phyloP scores from a whole-genome alignment of 441 rosid species.

The Theobroma grandiflorum region DNA sequence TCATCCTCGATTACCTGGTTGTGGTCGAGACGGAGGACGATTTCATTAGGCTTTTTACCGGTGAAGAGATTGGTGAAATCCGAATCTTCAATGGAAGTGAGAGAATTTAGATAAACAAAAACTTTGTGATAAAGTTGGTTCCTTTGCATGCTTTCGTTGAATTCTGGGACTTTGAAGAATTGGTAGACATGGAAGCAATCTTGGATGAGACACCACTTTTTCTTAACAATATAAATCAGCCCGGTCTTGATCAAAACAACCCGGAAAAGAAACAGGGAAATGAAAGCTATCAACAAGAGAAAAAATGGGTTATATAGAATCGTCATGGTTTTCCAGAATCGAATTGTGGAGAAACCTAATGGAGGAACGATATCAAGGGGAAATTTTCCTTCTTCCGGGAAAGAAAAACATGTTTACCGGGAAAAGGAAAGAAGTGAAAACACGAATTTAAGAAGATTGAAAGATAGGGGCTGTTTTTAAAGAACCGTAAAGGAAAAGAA shows the following conservation, averaged over 20 bases:
- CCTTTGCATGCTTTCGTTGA: constrained; percentile 65
- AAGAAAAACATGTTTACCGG: constrained; percentile 23
- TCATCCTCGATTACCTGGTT: constrained; percentile 68
- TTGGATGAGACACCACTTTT: constrained; percentile 52
- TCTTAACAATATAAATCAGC: constrained; percentile 57
- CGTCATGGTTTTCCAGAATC: constrained; percentile 40
- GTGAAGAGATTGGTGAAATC: constrained; percentile 83
- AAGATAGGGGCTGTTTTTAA: neutral
- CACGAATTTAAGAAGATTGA: neutral
- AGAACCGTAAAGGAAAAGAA: neutral
- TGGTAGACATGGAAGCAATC: constrained; percentile 76
- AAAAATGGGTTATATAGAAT: constrained; percentile 40
- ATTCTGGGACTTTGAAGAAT: constrained; percentile 72
- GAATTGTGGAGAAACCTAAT: neutral
- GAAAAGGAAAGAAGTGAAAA: constrained; percentile 13
- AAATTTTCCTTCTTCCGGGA: constrained; percentile 8
- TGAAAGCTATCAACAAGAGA: constrained; percentile 24
- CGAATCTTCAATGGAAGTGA: constrained; percentile 74
- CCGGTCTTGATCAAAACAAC: constrained; percentile 70
- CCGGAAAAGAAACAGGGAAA: constrained; percentile 48
- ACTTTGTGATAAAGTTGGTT: constrained; percentile 68
- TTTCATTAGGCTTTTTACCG: constrained; percentile 64
- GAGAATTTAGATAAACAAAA: constrained; percentile 66
- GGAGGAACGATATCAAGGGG: neutral
- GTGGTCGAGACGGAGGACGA: constrained; percentile 71